phyloP scores from a whole-genome alignment of 2,329 filamentous ascomycete genomes.

The Fusarium coicis region DNA sequence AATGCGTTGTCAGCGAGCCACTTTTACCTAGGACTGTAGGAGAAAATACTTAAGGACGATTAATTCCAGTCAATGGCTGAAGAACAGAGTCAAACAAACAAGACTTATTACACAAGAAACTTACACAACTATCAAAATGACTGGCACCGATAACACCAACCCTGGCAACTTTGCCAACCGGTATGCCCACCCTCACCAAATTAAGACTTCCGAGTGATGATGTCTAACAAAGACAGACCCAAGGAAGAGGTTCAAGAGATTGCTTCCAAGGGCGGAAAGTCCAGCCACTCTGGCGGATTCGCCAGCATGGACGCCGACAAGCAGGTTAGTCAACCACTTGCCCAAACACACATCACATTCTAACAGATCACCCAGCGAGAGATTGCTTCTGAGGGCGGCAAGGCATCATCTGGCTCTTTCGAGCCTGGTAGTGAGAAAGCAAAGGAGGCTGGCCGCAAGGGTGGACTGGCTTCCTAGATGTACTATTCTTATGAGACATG shows the following conservation, averaged over 20 bases:
- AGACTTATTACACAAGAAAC: not conserved
- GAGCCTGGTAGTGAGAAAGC: constrained; percentile 63
- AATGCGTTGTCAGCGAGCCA: not conserved
- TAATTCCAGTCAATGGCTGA: accelerated
- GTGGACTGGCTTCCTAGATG: constrained; percentile 49
- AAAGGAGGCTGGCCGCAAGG: constrained; percentile 64
- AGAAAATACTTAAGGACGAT: not conserved
- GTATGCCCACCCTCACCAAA: not conserved
- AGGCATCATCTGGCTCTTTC: constrained; percentile 64
- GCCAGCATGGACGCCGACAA: constrained; percentile 56
- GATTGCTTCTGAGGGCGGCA: constrained; percentile 65
- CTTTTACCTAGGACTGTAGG: not conserved
- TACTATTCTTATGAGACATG: not conserved
- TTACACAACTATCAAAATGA: constrained; percentile 19
- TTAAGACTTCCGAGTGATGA: too few relatives aligned
- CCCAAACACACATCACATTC: accelerated
- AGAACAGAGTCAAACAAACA: not conserved
- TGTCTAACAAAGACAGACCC: constrained; percentile 39
- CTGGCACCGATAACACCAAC: constrained; percentile 39
- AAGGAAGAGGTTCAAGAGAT: constrained; percentile 58
- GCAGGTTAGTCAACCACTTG: constrained; percentile 49
- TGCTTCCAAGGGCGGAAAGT: constrained; percentile 54
- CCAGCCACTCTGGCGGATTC: constrained; percentile 53
- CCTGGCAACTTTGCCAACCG: constrained; percentile 47
- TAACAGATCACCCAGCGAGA: constrained; percentile 49